These are phyloP conservation scores for Citrus unshiu DNA, from an alignment of 345 rosid species.

Conservation along the genomic window DNA sequence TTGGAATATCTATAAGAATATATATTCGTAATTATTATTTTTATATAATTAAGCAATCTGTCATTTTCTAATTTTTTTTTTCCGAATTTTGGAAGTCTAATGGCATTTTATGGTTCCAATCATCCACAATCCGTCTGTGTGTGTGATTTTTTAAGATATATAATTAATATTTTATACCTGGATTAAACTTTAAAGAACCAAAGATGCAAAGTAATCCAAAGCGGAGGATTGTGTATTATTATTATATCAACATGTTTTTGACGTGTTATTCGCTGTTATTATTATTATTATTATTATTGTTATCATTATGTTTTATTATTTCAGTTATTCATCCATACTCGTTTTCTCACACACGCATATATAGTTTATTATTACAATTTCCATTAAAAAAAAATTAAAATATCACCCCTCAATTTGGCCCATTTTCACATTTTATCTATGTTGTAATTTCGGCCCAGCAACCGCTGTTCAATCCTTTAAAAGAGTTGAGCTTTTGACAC, in stretches of 20 bases:
- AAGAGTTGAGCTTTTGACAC: too few relatives aligned
- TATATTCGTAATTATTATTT: not conserved
- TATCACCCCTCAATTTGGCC: too few relatives aligned
- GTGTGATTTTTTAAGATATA: too few relatives aligned
- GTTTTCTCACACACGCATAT: too few relatives aligned
- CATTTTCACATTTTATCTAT: too few relatives aligned
- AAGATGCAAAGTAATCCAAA: conserved; percentile 32
- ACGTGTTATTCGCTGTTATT: not conserved
- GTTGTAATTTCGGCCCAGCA: too few relatives aligned
- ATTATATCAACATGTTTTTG: not conserved
- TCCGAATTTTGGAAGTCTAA: not conserved
- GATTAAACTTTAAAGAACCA: not conserved
- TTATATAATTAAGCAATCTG: not conserved
- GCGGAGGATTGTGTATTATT: conserved; percentile 25
- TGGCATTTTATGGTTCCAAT: not conserved
- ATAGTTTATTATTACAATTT: too few relatives aligned
- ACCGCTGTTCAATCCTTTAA: too few relatives aligned
- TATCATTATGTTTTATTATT: too few relatives aligned
- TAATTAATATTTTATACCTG: not conserved
- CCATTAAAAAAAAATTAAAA: too few relatives aligned
- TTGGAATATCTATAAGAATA: not conserved
- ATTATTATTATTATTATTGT: too few relatives aligned
- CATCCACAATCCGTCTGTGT: not conserved
- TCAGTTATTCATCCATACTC: too few relatives aligned
- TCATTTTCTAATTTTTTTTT: not conserved